phyloP scores from a whole-genome alignment of 805 yeast genomes.

The Lipomyces mesembrius region DNA sequence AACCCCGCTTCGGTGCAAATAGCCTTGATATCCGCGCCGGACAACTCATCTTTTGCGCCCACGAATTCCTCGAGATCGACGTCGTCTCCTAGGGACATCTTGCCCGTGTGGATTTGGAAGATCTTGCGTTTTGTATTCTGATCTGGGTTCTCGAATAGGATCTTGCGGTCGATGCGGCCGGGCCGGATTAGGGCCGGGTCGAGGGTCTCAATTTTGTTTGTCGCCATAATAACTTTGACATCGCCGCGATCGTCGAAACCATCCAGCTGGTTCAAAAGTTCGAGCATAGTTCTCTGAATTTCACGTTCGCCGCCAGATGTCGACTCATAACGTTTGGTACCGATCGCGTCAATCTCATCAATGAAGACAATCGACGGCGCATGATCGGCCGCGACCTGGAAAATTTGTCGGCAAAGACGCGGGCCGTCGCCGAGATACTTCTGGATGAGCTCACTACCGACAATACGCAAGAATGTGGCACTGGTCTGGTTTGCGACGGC shows the following conservation, averaged over 20 bases:
- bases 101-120: slow-evolving; percentile 86
- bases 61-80: slow-evolving; percentile 89
- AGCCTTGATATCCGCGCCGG: slow-evolving; percentile 98
- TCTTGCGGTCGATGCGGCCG: slow-evolving; percentile 95
- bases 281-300: slow-evolving; percentile 97
- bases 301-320: slow-evolving; percentile 96
- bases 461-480: slow-evolving; percentile 94
- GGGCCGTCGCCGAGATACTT: slow-evolving; percentile 99
- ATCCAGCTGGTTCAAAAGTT: slow-evolving; percentile 89
- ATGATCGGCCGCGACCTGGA: slow-evolving; percentile 94
- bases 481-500: slow-evolving; percentile 98
- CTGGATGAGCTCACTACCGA: slow-evolving; percentile 95
- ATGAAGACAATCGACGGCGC: slow-evolving; percentile 99
- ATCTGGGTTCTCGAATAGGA: slow-evolving; percentile 94
- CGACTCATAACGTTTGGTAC: slow-evolving; percentile 93
- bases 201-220: slow-evolving; percentile 88
- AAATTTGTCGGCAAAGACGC: slow-evolving; percentile 87
- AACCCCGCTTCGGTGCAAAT: slow-evolving; percentile 97
- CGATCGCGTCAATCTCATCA: slow-evolving; percentile 98
- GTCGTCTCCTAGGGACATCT: slow-evolving; percentile 87
- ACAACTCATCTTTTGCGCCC: slow-evolving; percentile 86
- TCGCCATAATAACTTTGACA: slow-evolving; percentile 97
- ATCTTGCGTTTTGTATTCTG: slow-evolving; percentile 91
- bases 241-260: slow-evolving; percentile 98
- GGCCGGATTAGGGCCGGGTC: slow-evolving; percentile 98